Conservation (phyloP, 805 yeast species). For the Saturnispora besseyi region DNA sequence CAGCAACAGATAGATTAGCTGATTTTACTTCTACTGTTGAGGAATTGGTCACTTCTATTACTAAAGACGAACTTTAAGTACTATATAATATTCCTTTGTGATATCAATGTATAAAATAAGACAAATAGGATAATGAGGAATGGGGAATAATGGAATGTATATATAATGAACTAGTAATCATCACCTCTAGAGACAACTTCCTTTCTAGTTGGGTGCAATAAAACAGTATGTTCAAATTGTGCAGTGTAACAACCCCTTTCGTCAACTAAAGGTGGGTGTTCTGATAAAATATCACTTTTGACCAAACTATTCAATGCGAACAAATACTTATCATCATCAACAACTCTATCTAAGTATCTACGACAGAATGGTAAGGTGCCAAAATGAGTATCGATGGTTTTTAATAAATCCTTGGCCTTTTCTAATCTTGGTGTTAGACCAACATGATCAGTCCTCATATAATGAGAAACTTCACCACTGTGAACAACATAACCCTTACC, state of each 20-base stretch:
- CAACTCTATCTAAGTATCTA: slow-evolving; percentile 71
- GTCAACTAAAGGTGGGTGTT: slow-evolving; percentile 89
- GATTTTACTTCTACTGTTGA: background rate
- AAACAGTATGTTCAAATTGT: slow-evolving; percentile 89
- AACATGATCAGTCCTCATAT: slow-evolving; percentile 55
- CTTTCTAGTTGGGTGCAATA: slow-evolving; percentile 83
- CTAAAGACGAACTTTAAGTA: slow-evolving; percentile 11
- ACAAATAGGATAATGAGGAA: background rate
- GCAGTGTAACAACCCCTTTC: slow-evolving; percentile 84
- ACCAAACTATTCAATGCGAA: slow-evolving; percentile 81
- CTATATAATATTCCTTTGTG: background rate
- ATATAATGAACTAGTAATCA: slow-evolving; percentile 49
- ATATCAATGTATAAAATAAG: background rate
- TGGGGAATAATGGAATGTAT: background rate
- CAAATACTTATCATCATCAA: slow-evolving; percentile 87
- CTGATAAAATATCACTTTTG: slow-evolving; percentile 79
- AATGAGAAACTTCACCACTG: slow-evolving; percentile 93
- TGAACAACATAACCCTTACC: slow-evolving; percentile 85
- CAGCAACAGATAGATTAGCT: background rate
- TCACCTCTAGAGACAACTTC: slow-evolving; percentile 95
- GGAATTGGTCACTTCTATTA: background rate
- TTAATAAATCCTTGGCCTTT: slow-evolving; percentile 61
- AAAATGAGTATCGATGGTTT: slow-evolving; percentile 67
- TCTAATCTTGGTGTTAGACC: slow-evolving; percentile 45
- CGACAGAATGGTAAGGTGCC: slow-evolving; percentile 97